Evolutionary conservation across 192 early-diverging fungal genomes (phyloP).

Genomic region (Bifiguratus adelaidae): DNA sequence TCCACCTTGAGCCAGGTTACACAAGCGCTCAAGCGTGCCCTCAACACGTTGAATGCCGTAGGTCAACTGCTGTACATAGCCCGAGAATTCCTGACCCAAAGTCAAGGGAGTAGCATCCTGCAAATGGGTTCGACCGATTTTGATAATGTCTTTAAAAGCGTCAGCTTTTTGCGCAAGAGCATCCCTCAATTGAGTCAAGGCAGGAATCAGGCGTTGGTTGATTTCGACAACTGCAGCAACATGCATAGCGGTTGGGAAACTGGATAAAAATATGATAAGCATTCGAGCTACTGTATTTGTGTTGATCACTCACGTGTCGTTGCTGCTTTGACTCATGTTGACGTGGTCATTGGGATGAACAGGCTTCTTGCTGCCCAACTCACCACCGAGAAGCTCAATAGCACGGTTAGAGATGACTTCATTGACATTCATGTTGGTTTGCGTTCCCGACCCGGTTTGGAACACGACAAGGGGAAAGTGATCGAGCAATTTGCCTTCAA

Average conservation of each 20-base stretch:
- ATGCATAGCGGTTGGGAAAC: conserved; percentile 99
- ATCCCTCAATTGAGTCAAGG: conserved; percentile 68
- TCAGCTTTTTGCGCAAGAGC: conserved; percentile 69
- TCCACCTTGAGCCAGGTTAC: conserved; percentile 92
- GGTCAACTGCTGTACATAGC: conserved; percentile 87
- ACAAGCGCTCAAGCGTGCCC: conserved; percentile 71
- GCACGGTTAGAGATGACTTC: conserved; percentile 97
- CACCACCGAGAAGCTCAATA: conserved; percentile 85
- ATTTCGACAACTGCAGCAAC: conserved; percentile 89
- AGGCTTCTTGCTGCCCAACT: conserved; percentile 86
- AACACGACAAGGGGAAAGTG: conserved; percentile 99
- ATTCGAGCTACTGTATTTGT: not conserved
- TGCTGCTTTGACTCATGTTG: conserved; percentile 97
- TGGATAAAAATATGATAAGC: not conserved
- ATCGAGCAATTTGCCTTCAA: conserved; percentile 81
- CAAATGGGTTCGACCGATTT: conserved; percentile 98
- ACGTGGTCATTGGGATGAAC: conserved; percentile 99
- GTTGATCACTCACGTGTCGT: conserved; percentile 64
- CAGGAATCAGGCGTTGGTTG: conserved; percentile 75
- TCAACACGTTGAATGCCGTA: conserved; percentile 87
- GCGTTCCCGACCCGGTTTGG: conserved; percentile 97
- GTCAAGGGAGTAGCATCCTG: conserved; percentile 98
- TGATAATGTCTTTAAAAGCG: conserved; percentile 89
- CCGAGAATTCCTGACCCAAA: conserved; percentile 97
- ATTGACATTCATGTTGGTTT: conserved; percentile 98